Base-by-base conservation (phyloP, 108 stramenopile species). In the Fistulifera solaris region DNA sequence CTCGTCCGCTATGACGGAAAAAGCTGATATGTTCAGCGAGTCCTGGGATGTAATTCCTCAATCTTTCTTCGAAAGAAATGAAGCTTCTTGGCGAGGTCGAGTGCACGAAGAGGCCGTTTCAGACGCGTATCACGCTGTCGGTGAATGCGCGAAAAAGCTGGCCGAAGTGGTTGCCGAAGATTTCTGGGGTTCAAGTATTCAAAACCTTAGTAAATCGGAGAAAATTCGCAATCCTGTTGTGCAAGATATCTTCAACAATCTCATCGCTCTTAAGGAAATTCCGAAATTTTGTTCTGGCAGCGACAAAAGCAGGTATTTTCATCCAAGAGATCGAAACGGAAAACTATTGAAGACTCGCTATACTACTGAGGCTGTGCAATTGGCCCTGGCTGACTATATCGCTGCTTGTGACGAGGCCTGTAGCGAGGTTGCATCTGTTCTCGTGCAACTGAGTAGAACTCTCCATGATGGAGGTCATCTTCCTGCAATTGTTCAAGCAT, bases 211-310 rank as follows among this genome's bases (percentile, higher is more conserved):
- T n/a, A n/a, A n/a, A n/a, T n/a, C n/a, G n/a, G 39, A 71, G 54
- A 12, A 80, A 59, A 31, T 66, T 26, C 15, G 66, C 70, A 22
- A 52, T 68, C 44, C 47, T 4, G 41, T 76, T 46, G 52, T 77
- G 25, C 77, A 83, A 31, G 94, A 95, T 62, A 64, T 83, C 13
- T 78, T 89, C 69, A 92, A 97, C 60, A 96, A 96, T 55, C 58
- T 79, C 23, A 21, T 97, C 61, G 72, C 62, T 17, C 52, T 94
- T 17, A 90, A 85, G 50, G 66, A 81, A 19, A 66, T 79, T 27
- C 91, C 92, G 19, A 55, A 38, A 14, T 71, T 71, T 72, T 3
- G 6, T 35, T 6, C 8, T 3, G 53, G 52, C 10, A 54, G 64
- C 25, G 67, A 80, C 54, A 43, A 48, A 12, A 57, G 64, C 0